phyloP scores from a whole-genome alignment of 2,329 filamentous ascomycete species.

The Epichloe baconii region DNA sequence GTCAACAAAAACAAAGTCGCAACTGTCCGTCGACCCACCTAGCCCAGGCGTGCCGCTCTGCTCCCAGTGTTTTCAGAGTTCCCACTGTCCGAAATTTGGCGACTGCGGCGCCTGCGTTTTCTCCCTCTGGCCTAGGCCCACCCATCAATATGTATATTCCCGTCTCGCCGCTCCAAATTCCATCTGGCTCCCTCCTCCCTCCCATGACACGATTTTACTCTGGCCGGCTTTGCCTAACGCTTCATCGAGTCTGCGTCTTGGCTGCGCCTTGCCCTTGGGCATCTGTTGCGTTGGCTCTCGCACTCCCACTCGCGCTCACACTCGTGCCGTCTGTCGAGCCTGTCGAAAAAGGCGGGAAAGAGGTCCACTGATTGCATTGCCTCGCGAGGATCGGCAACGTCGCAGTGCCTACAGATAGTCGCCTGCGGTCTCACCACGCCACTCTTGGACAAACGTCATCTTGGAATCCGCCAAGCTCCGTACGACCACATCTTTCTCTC shows the following conservation, averaged over 20 bases:
- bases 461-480: conserved; percentile 12
- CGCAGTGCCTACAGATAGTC: conserved; percentile 1
- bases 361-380: not conserved
- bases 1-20: not conserved
- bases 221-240: not conserved
- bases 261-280: conserved; percentile 3
- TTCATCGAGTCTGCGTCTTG: not conserved
- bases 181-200: not conserved
- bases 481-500: not conserved
- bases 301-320: not conserved
- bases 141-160: conserved; percentile 7
- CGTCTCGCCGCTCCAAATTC: conserved; percentile 2
- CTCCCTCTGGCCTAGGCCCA: conserved; percentile 4
- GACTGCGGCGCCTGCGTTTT: not conserved
- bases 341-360: not conserved
- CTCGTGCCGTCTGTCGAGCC: not conserved
- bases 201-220: not conserved
- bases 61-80: not conserved
- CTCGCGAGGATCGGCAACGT: conserved; percentile 5
- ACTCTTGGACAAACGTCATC: conserved; percentile 12
- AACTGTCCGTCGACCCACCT: not conserved
- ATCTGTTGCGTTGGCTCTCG: not conserved
- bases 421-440: conserved; percentile 8
- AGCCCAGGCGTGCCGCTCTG: not conserved
- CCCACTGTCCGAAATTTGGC: not conserved